phyloP scores from a whole-genome alignment of 2,329 filamentous ascomycete genomes.

The Colletotrichum sublineola region DNA sequence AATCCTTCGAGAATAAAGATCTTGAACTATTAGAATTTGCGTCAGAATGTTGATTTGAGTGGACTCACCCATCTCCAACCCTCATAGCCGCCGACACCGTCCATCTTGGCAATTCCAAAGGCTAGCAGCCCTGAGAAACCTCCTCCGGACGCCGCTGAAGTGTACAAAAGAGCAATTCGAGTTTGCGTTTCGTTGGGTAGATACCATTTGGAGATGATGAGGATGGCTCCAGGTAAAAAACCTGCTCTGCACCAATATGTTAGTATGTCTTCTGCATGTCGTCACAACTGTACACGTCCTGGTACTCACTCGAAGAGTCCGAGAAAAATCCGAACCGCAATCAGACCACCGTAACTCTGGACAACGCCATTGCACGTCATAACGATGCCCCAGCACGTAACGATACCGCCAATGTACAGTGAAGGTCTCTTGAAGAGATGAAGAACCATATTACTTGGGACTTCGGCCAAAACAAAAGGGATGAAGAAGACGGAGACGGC shows the following conservation, averaged over 20 bases:
- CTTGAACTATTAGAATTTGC: constrained; percentile 43
- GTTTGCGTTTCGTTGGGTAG: constrained; percentile 49
- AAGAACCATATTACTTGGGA: constrained; percentile 57
- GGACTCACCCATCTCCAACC: constrained; percentile 60
- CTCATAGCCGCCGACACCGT: constrained; percentile 56
- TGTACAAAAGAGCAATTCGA: constrained; percentile 53
- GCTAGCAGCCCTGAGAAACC: constrained; percentile 62
- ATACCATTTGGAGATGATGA: constrained; percentile 52
- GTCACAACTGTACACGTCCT: background rate
- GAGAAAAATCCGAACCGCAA: constrained; percentile 57
- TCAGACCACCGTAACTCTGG: constrained; percentile 55
- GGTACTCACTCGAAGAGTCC: constrained; percentile 52
- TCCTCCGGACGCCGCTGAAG: constrained; percentile 53
- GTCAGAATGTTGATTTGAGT: background rate
- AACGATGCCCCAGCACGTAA: constrained; percentile 53
- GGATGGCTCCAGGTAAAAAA: constrained; percentile 50
- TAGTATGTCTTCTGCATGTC: background rate
- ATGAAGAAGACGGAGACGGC: constrained; percentile 73
- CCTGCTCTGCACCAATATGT: constrained; percentile 47
- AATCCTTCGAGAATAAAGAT: constrained; percentile 68
- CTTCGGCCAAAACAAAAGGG: constrained; percentile 66
- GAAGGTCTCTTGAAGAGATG: constrained; percentile 56
- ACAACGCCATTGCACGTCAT: constrained; percentile 55
- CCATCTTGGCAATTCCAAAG: constrained; percentile 60
- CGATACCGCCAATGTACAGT: constrained; percentile 57